A percentile compares a stretch with the other conserved stretches of the same genome.
These are phyloP conservation scores for Pythium oligandrum DNA, from an alignment of 352 stramenopile genomes.

Conservation along the genomic window DNA sequence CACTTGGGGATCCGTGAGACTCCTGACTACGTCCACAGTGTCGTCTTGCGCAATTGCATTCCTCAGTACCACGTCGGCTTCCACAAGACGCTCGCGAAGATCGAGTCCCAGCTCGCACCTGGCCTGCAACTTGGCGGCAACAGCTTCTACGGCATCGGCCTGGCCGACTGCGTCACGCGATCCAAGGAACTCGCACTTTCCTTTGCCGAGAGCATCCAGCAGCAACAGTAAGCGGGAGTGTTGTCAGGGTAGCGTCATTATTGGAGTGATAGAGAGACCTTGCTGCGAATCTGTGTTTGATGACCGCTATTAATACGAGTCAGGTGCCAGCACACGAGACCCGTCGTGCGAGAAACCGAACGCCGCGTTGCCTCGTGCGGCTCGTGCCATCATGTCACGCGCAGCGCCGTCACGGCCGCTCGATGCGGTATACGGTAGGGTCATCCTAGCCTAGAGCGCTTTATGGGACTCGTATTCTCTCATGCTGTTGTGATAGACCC, in stretches of 20 bases:
- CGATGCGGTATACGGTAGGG: slow-evolving; percentile 73
- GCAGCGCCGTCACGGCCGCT: slow-evolving; percentile 54
- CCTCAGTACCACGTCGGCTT: slow-evolving; percentile 87
- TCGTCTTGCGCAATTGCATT: slow-evolving; percentile 62
- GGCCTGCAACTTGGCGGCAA: slow-evolving; percentile 69
- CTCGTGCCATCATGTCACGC: slow-evolving; percentile 40
- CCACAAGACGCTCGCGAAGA: slow-evolving; percentile 43
- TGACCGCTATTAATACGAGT: too few relatives aligned
- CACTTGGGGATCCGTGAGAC: slow-evolving; percentile 61
- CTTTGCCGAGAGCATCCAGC: slow-evolving; percentile 34
- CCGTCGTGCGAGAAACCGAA: slow-evolving; percentile 1
- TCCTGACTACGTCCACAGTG: slow-evolving; percentile 52
- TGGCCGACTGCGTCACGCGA: slow-evolving; percentile 80
- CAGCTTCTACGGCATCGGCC: slow-evolving; percentile 83
- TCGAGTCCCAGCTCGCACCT: slow-evolving; percentile 51
- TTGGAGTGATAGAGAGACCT: too few relatives aligned
- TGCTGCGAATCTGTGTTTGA: too few relatives aligned
- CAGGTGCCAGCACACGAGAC: too few relatives aligned
- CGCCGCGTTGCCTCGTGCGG: neutral
- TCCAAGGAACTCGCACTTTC: slow-evolving; percentile 75
- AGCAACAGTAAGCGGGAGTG: neutral
- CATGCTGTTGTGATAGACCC: slow-evolving; percentile 30
- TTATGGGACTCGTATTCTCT: neutral
- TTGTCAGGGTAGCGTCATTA: too few relatives aligned
- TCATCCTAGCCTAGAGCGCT: neutral